Percentiles rank a stretch among this genome's conserved stretches.
Conservation (phyloP, 2,329 filamentous ascomycete species). For the Xylariales sp. region DNA sequence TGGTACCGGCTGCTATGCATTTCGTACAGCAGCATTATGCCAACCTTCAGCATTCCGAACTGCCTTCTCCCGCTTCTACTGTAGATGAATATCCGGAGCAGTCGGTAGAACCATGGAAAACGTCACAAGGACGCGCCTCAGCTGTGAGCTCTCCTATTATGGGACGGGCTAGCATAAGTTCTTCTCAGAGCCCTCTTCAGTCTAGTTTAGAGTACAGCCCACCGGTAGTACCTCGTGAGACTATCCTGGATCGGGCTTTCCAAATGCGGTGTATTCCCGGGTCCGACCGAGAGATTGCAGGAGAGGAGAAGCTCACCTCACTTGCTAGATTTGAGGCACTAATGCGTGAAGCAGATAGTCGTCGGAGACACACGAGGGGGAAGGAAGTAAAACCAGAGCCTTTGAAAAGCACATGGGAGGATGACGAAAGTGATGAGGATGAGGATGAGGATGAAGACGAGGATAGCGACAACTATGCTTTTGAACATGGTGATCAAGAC, state of each 20-base stretch:
- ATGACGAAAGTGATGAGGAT: conserved; percentile 60
- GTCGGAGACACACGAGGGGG: conserved; percentile 53
- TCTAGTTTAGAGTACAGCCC: conserved; percentile 59
- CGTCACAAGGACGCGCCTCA: conserved; percentile 69
- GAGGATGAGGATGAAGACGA: conserved; percentile 56
- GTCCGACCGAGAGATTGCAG: conserved; percentile 63
- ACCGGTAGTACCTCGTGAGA: conserved; percentile 68
- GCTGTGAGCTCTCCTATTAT: conserved; percentile 67
- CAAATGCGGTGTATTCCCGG: conserved; percentile 72
- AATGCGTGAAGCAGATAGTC: conserved; percentile 70
- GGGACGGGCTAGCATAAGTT: conserved; percentile 66
- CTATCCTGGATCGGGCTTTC: conserved; percentile 75
- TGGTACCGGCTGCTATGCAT: conserved; percentile 55
- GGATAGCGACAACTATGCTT: conserved; percentile 54
- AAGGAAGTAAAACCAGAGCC: conserved; percentile 53
- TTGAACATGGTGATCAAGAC: conserved; percentile 49
- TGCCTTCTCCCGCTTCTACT: conserved; percentile 67
- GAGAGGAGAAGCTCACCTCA: conserved; percentile 73
- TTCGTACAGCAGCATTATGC: conserved; percentile 62
- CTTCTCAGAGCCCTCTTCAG: conserved; percentile 54
- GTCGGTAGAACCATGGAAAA: conserved; percentile 70
- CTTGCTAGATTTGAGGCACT: conserved; percentile 73
- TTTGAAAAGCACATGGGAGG: conserved; percentile 63
- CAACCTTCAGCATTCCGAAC: conserved; percentile 63
- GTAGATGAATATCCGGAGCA: conserved; percentile 65